These are phyloP conservation scores for Pyrenopolyporus hunteri DNA, from an alignment of 495 filamentous ascomycete species.

Conservation along the genomic window DNA sequence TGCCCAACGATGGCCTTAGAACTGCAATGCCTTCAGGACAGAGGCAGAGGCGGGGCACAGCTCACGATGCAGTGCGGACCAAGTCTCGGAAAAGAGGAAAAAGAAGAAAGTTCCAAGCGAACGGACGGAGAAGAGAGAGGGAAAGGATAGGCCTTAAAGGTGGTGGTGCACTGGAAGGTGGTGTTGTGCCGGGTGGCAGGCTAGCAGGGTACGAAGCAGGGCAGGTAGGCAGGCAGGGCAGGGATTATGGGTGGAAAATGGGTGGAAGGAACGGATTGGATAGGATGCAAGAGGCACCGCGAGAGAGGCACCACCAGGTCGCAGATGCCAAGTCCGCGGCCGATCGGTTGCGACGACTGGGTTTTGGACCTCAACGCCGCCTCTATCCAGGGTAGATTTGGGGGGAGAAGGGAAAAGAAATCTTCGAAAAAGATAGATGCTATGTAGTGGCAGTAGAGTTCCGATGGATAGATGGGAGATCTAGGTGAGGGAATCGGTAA, in stretches of 20 bases:
- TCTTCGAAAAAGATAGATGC: too few species aligned
- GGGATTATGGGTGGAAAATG: constrained; percentile 30
- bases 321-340: constrained; percentile 37
- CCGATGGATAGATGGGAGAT: too few species aligned
- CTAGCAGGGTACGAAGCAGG: constrained; percentile 37
- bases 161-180: constrained; percentile 28
- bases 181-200: constrained; percentile 23
- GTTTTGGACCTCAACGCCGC: constrained; percentile 6
- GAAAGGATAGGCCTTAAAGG: constrained; percentile 35
- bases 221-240: constrained; percentile 32
- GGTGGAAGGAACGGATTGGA: constrained; percentile 30
- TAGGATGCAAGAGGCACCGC: constrained; percentile 20
- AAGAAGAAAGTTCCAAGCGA: constrained; percentile 26
- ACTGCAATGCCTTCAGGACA: constrained; percentile 29
- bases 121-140: constrained; percentile 16
- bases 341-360: constrained; percentile 25
- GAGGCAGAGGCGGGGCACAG: constrained; percentile 26
- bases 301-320: constrained; percentile 9
- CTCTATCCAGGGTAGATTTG: too few species aligned
- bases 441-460: too few species aligned
- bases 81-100: constrained; percentile 23
- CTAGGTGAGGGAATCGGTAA: not conserved
- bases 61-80: constrained; percentile 31
- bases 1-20: constrained; percentile 17
- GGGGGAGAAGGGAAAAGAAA: too few species aligned